These are phyloP conservation scores for Colletotrichum theobromicola DNA, from an alignment of 2,329 filamentous ascomycete genomes.

Conservation along the genomic window DNA sequence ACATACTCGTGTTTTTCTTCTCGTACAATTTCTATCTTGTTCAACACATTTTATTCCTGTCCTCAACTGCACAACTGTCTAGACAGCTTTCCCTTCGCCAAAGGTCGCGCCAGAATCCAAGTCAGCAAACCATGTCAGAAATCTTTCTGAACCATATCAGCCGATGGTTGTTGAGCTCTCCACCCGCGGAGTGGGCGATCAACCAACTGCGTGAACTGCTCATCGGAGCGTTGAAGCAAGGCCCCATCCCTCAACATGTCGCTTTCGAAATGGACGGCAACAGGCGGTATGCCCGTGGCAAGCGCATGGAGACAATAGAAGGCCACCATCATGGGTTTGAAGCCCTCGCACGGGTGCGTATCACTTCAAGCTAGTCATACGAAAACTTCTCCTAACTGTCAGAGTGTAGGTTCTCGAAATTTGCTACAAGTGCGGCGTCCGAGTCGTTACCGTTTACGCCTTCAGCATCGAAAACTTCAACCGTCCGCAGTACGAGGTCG, in stretches of 20 bases:
- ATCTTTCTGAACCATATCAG: conserved; percentile 53
- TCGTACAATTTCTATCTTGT: background rate
- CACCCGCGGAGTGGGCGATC: conserved; percentile 89
- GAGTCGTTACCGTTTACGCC: conserved; percentile 96
- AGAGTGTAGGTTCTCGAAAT: conserved; percentile 83
- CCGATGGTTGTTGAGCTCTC: conserved; percentile 83
- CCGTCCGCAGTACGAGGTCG: conserved; percentile 93
- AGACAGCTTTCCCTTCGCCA: background rate
- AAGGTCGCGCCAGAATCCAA: background rate
- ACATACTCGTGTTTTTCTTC: background rate
- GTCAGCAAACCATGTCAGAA: conserved; percentile 53
- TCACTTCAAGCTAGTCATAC: background rate
- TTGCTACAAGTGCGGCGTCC: conserved; percentile 96
- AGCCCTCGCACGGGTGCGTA: conserved; percentile 79
- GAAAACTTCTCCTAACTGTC: conserved; percentile 22
- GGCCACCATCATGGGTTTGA: conserved; percentile 97
- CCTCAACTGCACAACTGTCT: background rate
- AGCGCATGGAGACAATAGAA: conserved; percentile 95
- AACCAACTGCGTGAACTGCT: conserved; percentile 80
- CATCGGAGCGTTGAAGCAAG: conserved; percentile 87
- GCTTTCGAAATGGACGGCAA: conserved; percentile 99
- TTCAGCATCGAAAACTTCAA: conserved; percentile 99
- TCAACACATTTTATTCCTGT: background rate
- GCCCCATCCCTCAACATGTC: conserved; percentile 90
- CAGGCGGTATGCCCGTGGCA: conserved; percentile 85